These are phyloP conservation scores for Ustilago curta DNA, from an alignment of 1,284 basidiomycete genomes.

Conservation along the genomic window DNA sequence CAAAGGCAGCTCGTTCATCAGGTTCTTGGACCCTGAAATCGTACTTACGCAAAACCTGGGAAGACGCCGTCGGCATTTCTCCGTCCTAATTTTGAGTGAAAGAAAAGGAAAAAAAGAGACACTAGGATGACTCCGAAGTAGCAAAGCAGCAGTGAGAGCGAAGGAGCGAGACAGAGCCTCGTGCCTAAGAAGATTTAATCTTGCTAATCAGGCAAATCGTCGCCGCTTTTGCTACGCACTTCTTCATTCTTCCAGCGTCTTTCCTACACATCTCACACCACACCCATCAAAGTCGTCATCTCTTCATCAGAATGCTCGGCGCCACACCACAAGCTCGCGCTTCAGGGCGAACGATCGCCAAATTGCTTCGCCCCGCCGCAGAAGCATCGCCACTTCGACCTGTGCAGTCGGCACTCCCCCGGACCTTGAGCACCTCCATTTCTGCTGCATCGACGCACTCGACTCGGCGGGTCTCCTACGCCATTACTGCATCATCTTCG, in stretches of 20 bases:
- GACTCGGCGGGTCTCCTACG: constrained; percentile 8
- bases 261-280: neutral
- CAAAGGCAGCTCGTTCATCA: neutral
- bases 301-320: constrained; percentile 13
- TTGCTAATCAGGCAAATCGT: constrained; percentile 14
- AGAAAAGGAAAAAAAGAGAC: neutral
- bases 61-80: constrained; percentile 6
- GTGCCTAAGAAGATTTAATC: constrained; percentile 7
- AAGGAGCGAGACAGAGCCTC: too few relatives aligned
- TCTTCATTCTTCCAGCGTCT: neutral
- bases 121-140: constrained; percentile 37
- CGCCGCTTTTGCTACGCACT: constrained; percentile 2
- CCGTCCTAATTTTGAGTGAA: neutral
- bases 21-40: constrained; percentile 16
- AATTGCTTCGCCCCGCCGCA: constrained; percentile 21
- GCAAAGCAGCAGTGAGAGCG: too few relatives aligned
- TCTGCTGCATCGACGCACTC: constrained; percentile 17
- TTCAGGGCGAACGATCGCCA: constrained; percentile 26
- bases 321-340: constrained; percentile 24
- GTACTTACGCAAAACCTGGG: neutral
- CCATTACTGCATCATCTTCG: neutral
- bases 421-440: constrained; percentile 29
- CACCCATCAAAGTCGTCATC: neutral
- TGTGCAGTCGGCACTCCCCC: constrained; percentile 15
- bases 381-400: constrained; percentile 16